Evolutionary conservation across 495 filamentous ascomycete species (phyloP).

Genomic region (Gamarada debralockiae): DNA sequence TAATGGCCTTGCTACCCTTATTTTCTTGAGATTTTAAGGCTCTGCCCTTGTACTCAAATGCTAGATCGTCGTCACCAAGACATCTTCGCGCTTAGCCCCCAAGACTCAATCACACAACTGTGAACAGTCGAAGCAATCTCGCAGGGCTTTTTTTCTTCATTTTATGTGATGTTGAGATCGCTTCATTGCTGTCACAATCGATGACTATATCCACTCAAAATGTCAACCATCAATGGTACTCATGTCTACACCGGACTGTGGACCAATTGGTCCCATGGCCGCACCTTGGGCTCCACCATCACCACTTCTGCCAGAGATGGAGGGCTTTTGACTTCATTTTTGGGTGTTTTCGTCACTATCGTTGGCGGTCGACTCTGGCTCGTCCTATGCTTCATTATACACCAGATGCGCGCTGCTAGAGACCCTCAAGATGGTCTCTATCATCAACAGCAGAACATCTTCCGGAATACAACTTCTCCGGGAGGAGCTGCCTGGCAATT

Average conservation of each 20-base stretch:
- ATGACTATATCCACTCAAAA: no score
- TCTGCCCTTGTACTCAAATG: no score
- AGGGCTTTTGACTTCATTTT: not conserved
- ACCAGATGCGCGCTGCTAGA: not conserved
- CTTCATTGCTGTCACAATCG: no score
- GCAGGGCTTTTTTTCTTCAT: no score
- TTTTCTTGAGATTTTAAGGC: no score
- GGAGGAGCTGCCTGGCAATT: not conserved
- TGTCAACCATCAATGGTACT: no score
- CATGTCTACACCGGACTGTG: not conserved
- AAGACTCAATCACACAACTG: no score
- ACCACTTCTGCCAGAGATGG: not conserved
- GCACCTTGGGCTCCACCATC: not conserved
- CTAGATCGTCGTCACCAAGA: no score
- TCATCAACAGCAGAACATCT: not conserved
- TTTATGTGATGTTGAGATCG: no score
- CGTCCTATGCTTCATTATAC: not conserved
- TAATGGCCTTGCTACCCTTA: no score
- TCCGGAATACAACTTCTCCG: not conserved
- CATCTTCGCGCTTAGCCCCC: no score
- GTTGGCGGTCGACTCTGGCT: not conserved
- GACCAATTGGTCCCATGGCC: not conserved
- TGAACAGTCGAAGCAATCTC: no score
- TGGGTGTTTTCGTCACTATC: not conserved
- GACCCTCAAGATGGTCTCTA: not conserved